phyloP scores from a whole-genome alignment of 176 grass and related monocot species.

The Rhynchospora breviuscula region DNA sequence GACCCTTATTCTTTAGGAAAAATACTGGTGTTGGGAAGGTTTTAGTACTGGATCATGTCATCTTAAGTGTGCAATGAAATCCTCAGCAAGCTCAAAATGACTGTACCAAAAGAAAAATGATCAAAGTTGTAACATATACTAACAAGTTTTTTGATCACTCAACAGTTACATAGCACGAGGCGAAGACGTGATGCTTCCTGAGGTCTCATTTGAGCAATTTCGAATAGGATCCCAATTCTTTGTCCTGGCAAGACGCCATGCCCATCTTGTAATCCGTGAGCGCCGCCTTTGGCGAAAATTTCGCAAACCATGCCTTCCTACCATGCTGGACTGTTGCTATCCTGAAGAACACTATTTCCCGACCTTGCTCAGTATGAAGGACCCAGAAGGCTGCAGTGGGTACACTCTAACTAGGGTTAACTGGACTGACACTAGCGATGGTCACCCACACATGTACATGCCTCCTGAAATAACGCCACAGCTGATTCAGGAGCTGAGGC shows the following conservation, averaged over 20 bases:
- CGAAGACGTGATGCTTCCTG: constrained; percentile 56
- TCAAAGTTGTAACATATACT: not conserved
- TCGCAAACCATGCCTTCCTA: constrained; percentile 43
- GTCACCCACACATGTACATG: constrained; percentile 59
- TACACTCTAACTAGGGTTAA: constrained; percentile 83
- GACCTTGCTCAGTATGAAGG: constrained; percentile 70
- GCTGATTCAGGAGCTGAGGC: constrained; percentile 45
- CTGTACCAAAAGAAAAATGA: not conserved
- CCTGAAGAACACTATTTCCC: constrained; percentile 99
- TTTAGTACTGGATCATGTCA: not conserved
- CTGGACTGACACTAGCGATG: constrained; percentile 70
- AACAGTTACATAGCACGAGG: constrained; percentile 60
- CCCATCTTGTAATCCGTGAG: constrained; percentile 60
- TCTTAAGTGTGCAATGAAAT: not conserved
- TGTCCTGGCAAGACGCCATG: constrained; percentile 60
- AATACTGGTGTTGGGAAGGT: not conserved
- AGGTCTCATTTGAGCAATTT: constrained; percentile 66
- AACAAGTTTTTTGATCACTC: not conserved
- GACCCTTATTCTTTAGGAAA: not conserved
- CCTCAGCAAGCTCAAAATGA: not conserved
- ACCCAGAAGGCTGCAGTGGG: constrained; percentile 45
- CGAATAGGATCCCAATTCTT: constrained; percentile 92
- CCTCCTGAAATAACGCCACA: constrained; percentile 36
- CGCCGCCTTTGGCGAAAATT: constrained; percentile 83
- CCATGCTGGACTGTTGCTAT: constrained; percentile 45